Conservation (phyloP, 495 filamentous ascomycete species). For the Aspergillus saccharolyticus region DNA sequence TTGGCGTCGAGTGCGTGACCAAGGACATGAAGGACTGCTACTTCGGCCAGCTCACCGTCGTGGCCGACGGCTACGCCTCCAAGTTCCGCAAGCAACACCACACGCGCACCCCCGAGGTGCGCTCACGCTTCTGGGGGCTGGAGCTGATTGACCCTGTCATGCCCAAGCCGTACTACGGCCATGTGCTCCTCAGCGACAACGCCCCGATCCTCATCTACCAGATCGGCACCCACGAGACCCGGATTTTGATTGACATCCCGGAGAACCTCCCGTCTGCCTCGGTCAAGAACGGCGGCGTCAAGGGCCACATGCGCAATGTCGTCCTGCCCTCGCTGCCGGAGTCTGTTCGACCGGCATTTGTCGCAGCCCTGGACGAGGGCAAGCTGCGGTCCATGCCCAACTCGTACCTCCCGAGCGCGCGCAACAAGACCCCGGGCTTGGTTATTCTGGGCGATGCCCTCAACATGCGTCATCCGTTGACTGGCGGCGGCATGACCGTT, state of each 20-base stretch:
- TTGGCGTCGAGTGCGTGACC: slow-evolving; percentile 70
- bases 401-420: slow-evolving; percentile 75
- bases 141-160: slow-evolving; percentile 85
- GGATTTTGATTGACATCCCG: slow-evolving; percentile 87
- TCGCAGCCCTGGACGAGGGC: slow-evolving; percentile 67
- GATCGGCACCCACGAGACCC: slow-evolving; percentile 91
- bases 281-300: slow-evolving; percentile 68
- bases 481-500: slow-evolving; percentile 94
- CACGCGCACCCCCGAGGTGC: slow-evolving; percentile 59
- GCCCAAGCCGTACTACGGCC: slow-evolving; percentile 68
- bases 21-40: slow-evolving; percentile 61
- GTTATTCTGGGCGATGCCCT: slow-evolving; percentile 84
- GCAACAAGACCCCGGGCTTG: slow-evolving; percentile 66
- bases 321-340: slow-evolving; percentile 74
- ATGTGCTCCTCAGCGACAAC: slow-evolving; percentile 74
- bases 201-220: slow-evolving; percentile 91
- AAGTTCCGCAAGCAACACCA: slow-evolving; percentile 85
- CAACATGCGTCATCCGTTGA: slow-evolving; percentile 96
- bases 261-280: slow-evolving; percentile 68
- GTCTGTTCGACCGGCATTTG: slow-evolving; percentile 68
- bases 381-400: slow-evolving; percentile 85
- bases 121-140: slow-evolving; percentile 83
- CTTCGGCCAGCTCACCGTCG: slow-evolving; percentile 80
- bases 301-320: slow-evolving; percentile 69
- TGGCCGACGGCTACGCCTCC: slow-evolving; percentile 89